These are phyloP conservation scores for Cladorrhinum sp. DNA, from an alignment of 2,329 filamentous ascomycete genomes.

Conservation along the genomic window DNA sequence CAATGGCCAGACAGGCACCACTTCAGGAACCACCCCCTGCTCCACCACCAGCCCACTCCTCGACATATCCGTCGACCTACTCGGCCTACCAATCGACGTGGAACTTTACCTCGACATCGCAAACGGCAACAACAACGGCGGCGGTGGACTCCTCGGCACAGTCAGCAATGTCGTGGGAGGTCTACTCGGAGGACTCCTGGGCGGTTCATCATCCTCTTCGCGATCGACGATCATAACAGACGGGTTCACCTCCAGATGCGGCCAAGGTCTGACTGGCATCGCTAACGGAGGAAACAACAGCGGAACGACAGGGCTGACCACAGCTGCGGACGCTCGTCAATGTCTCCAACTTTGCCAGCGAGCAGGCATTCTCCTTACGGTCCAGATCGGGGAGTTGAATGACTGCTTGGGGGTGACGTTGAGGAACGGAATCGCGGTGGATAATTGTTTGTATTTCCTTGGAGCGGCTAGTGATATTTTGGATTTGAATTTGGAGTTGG, in stretches of 20 bases:
- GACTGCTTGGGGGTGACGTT: slow-evolving; percentile 21
- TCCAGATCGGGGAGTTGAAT: slow-evolving; percentile 6
- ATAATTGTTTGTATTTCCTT: slow-evolving; percentile 20
- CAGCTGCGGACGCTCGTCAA: slow-evolving; percentile 6
- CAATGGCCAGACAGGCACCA: neutral
- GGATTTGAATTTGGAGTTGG: slow-evolving; percentile 11
- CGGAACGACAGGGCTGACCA: neutral
- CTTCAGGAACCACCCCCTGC: neutral
- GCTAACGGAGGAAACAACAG: neutral
- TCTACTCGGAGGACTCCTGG: slow-evolving; percentile 4
- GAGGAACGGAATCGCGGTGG: neutral
- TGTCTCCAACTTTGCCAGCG: slow-evolving; percentile 16
- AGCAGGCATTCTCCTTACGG: slow-evolving; percentile 8
- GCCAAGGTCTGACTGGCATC: slow-evolving; percentile 1
- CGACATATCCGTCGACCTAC: slow-evolving; percentile 10
- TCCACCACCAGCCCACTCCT: neutral
- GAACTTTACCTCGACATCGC: slow-evolving; percentile 10
- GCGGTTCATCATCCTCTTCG: neutral
- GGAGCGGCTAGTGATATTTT: slow-evolving; percentile 10
- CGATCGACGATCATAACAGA: slow-evolving; percentile 1
- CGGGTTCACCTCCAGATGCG: slow-evolving; percentile 7
- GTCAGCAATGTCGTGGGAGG: neutral
- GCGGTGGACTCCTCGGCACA: neutral
- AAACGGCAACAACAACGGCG: neutral
- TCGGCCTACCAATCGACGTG: slow-evolving; percentile 14